Percentiles rank a stretch among this genome's conserved stretches.
Conservation (phyloP, 1,284 basidiomycete species). For the Mycena citricolor region DNA sequence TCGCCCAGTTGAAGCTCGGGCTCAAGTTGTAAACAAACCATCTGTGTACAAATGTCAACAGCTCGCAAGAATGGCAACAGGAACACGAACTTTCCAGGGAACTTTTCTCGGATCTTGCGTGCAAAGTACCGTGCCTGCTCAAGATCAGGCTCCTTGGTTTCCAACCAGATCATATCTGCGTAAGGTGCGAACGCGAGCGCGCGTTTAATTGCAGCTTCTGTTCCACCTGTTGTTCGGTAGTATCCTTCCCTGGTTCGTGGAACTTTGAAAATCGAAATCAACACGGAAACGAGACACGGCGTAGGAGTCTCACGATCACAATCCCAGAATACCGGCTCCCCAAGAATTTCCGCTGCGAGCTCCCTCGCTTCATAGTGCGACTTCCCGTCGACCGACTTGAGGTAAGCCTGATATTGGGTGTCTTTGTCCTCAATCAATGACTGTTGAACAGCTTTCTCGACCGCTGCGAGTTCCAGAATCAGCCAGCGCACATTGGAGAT, state of each 20-base stretch:
- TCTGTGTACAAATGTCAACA: constrained; percentile 33
- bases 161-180: constrained; percentile 86
- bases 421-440: constrained; percentile 55
- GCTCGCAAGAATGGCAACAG: constrained; percentile 1
- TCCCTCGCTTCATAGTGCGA: constrained; percentile 75
- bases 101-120: constrained; percentile 68
- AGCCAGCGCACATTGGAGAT: constrained; percentile 1
- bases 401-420: constrained; percentile 59
- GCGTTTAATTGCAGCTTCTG: constrained; percentile 82
- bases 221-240: constrained; percentile 86
- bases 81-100: constrained; percentile 65
- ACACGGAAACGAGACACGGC: background rate
- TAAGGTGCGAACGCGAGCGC: constrained; percentile 79
- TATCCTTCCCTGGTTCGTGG: constrained; percentile 92
- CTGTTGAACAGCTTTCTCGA: constrained; percentile 54
- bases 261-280: constrained; percentile 39
- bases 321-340: constrained; percentile 76
- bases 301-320: constrained; percentile 68
- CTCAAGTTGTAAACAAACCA: constrained; percentile 95
- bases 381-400: constrained; percentile 59
- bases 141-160: constrained; percentile 85
- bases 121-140: constrained; percentile 81
- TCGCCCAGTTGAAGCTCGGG: constrained; percentile 92
- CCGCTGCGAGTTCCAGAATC: constrained; percentile 45
- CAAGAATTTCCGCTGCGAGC: constrained; percentile 73